Base-by-base conservation (phyloP, 2,329 filamentous ascomycete genomes). In the Epichloe gansuensis region DNA sequence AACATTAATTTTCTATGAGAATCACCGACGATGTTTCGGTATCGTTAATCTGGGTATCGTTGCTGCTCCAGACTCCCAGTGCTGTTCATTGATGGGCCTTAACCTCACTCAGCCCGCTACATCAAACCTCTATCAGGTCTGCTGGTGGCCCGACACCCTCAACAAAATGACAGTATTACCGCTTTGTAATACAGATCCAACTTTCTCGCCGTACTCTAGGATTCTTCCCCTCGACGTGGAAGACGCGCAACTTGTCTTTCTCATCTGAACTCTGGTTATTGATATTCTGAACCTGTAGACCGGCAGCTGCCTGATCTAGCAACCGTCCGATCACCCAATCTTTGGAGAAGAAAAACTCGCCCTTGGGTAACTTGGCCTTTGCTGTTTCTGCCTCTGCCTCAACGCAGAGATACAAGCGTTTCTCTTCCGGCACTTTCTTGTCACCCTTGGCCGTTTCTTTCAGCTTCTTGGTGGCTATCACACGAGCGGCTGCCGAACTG, bases 381-480 rank as follows among this genome's bases (percentile, higher is more conserved):
- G 90, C 85, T 0, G 89, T 94, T 61, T 88, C 87, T 9, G 88
- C 87, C 62, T 91, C 89, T 0, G 91, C 93, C 65, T 97, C 91
- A 17, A 96, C 88, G 64, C 87, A 84, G 1, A 98, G 64, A 64
- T 97, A 97, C 2, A 98, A 71, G n/a, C 93, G 75, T 72, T 94
- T 95, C 58, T 95, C 89, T 0, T 75, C 67, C 0, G 89, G 75
- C 0, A 96, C 69, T 61, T 89, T 91, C 9, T 82, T 82, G 58
- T 97, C 91, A 1, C 94, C 94, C 71, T 95, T 96, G 2, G 93
- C 91, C 0, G 79, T 82, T 65, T 85, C 86, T 72, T 95, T 96
- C 43, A 98, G 73, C 9, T 78, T 81, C 57, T 89, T 89, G 6
- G 91, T 75, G 5, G 85, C 87, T 3, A 83, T 73, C 17, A 87